Evolutionary conservation across 2,329 filamentous ascomycete species (phyloP).

Genomic region (Claviceps cyperi): DNA sequence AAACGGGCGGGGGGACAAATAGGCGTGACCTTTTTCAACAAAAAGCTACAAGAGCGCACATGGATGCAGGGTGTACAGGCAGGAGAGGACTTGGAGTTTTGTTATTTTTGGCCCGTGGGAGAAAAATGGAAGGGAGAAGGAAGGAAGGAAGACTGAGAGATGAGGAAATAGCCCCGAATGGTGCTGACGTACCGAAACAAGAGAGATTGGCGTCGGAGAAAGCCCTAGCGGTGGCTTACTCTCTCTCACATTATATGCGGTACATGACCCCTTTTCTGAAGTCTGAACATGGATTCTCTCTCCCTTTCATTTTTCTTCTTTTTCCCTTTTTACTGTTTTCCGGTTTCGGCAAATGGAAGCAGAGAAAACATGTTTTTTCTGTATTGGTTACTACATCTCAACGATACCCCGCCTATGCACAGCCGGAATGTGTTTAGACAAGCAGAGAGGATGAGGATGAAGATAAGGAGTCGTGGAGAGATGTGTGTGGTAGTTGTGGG

Average conservation of each 20-base stretch:
- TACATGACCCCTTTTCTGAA: too few relatives aligned
- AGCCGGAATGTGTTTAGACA: conserved; percentile 8
- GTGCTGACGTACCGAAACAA: too few relatives aligned
- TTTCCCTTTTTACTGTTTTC: conserved; percentile 11
- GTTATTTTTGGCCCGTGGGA: background rate
- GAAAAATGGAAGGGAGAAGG: background rate
- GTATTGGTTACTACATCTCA: conserved; percentile 19
- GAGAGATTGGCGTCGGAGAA: too few relatives aligned
- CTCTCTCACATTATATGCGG: too few relatives aligned
- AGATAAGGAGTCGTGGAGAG: too few relatives aligned
- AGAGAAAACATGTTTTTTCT: conserved; percentile 19
- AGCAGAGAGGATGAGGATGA: background rate
- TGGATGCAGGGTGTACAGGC: background rate
- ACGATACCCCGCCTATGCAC: conserved; percentile 22
- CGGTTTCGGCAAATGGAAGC: conserved; percentile 11
- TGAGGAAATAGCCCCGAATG: too few relatives aligned
- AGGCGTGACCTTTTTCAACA: conserved; percentile 26
- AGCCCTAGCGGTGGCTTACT: too few relatives aligned
- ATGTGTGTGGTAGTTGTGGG: too few relatives aligned
- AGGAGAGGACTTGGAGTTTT: background rate
- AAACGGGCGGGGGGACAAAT: conserved; percentile 8
- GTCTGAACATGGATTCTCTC: too few relatives aligned
- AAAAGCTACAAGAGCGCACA: conserved; percentile 18
- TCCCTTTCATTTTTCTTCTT: conserved; percentile 1
- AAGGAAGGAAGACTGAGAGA: background rate